Evolutionary conservation across 495 filamentous ascomycete genomes (phyloP).

Genomic region (Lepidopterella palustris): DNA sequence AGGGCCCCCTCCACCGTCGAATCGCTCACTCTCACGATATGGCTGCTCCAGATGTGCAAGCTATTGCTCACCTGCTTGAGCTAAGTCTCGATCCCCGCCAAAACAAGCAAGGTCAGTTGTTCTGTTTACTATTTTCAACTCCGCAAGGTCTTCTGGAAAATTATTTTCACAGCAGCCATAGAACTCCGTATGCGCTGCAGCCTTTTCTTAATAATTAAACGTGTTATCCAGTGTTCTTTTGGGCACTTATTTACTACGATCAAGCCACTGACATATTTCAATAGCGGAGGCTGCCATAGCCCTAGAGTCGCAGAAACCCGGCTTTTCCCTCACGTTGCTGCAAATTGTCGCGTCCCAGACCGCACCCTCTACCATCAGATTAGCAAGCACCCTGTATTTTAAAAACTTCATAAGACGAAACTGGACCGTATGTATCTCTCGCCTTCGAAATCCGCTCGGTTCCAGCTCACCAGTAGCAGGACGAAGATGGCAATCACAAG

Average conservation of each 20-base stretch:
- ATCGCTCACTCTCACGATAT: slow-evolving; percentile 44
- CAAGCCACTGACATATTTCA: slow-evolving; percentile 20
- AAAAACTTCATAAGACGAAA: slow-evolving; percentile 95
- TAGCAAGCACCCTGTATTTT: slow-evolving; percentile 90
- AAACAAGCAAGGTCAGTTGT: slow-evolving; percentile 73
- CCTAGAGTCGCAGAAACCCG: slow-evolving; percentile 66
- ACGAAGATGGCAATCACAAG: slow-evolving; percentile 89
- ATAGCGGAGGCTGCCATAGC: slow-evolving; percentile 75
- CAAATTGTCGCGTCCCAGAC: slow-evolving; percentile 72
- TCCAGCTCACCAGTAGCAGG: slow-evolving; percentile 38
- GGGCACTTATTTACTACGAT: not conserved
- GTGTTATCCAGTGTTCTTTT: not conserved
- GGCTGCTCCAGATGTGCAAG: slow-evolving; percentile 64
- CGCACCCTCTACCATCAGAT: slow-evolving; percentile 65
- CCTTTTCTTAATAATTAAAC: no score
- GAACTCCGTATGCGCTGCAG: no score
- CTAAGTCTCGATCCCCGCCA: slow-evolving; percentile 78
- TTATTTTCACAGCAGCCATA: no score
- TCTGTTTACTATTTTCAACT: slow-evolving; percentile 6
- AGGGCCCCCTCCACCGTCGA: not conserved
- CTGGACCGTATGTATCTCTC: slow-evolving; percentile 58
- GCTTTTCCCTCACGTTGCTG: slow-evolving; percentile 81
- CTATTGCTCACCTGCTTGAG: slow-evolving; percentile 71
- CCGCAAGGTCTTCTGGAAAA: not conserved
- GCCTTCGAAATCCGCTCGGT: not conserved